phyloP scores from a whole-genome alignment of 1,284 basidiomycete genomes.

The Afroboletus lepidellus region DNA sequence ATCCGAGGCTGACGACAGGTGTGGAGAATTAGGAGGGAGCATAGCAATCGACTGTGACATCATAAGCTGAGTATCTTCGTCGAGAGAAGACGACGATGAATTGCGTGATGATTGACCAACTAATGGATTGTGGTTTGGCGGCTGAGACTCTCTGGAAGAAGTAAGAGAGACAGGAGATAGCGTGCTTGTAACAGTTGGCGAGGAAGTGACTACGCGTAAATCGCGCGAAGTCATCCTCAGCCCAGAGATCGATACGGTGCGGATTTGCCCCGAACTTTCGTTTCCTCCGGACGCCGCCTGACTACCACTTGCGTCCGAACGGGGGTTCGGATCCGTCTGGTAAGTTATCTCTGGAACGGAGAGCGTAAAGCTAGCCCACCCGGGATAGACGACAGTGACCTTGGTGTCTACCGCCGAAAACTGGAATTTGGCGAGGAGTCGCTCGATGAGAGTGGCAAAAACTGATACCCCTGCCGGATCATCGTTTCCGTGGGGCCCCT shows the following conservation, averaged over 20 bases:
- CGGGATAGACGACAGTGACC: constrained; percentile 64
- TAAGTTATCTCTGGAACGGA: constrained; percentile 60
- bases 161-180: constrained; percentile 21
- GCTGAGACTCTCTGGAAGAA: constrained; percentile 20
- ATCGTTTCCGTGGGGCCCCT: constrained; percentile 39
- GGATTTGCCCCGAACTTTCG: constrained; percentile 23
- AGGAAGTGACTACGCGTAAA: constrained; percentile 33
- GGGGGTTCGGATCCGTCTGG: constrained; percentile 34
- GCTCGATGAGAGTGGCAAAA: constrained; percentile 82
- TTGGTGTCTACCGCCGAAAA: constrained; percentile 70
- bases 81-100: constrained; percentile 49
- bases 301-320: constrained; percentile 10
- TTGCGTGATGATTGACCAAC: constrained; percentile 38
- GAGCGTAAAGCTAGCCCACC: constrained; percentile 59
- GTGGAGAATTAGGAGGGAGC: constrained; percentile 46
- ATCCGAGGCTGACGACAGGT: constrained; percentile 47
- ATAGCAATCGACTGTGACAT: constrained; percentile 76
- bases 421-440: constrained; percentile 78
- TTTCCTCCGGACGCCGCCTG: constrained; percentile 31
- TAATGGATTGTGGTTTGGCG: constrained; percentile 34
- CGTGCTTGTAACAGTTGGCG: constrained; percentile 19
- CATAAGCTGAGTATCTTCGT: constrained; percentile 60
- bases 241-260: constrained; percentile 52
- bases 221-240: constrained; percentile 45
- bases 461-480: constrained; percentile 77